phyloP scores from a whole-genome alignment of 1,139 yeast genomes.

The Wickerhamiella infanticola region DNA sequence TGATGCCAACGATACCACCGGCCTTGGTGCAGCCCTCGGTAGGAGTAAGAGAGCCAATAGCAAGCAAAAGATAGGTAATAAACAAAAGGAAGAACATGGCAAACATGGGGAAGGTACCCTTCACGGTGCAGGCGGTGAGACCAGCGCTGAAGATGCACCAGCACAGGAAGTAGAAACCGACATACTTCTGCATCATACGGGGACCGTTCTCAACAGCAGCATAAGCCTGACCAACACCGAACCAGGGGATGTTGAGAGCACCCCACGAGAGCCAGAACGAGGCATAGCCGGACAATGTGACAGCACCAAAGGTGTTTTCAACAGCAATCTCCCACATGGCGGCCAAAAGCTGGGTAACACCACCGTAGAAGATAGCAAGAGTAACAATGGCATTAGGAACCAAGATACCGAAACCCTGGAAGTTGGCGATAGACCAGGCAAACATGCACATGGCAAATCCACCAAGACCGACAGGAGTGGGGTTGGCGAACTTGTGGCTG shows the following conservation, averaged over 20 bases:
- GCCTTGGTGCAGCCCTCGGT: constrained; percentile 37
- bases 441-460: constrained; percentile 80
- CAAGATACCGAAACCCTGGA: constrained; percentile 42
- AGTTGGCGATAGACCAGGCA: constrained; percentile 52
- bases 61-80: constrained; percentile 51
- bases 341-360: constrained; percentile 55
- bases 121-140: constrained; percentile 48
- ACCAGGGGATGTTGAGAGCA: constrained; percentile 55
- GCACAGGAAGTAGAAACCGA: constrained; percentile 61
- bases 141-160: constrained; percentile 71
- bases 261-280: constrained; percentile 80
- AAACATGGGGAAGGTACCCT: constrained; percentile 73
- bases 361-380: constrained; percentile 74
- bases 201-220: constrained; percentile 28
- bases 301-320: constrained; percentile 85
- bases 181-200: constrained; percentile 34
- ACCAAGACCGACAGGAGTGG: constrained; percentile 73
- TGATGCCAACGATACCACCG: constrained; percentile 68
- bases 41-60: constrained; percentile 37
- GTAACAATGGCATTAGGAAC: constrained; percentile 48
- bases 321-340: constrained; percentile 56
- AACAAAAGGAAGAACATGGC: constrained; percentile 45
- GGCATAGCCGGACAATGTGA: constrained; percentile 66
- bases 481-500: constrained; percentile 58
- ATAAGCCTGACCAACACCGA: constrained; percentile 53